Conservation (phyloP, 352 stramenopile species). For the Phytophthora multivora region DNA sequence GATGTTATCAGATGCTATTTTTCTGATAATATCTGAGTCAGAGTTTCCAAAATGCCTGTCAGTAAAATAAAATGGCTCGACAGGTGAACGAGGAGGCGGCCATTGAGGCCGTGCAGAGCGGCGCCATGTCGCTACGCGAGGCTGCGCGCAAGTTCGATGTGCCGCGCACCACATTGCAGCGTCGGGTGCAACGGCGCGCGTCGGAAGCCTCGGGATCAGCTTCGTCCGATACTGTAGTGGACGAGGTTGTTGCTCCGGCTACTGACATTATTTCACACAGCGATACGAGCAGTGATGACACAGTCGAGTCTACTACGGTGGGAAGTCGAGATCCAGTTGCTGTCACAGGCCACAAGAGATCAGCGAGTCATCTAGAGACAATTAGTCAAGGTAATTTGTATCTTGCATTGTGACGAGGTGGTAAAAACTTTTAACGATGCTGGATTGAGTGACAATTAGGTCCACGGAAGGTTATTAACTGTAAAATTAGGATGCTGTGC, state of each 20-base stretch:
- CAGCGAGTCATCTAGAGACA: conserved; percentile 45
- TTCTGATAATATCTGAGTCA: not conserved
- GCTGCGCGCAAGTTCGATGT: conserved; percentile 73
- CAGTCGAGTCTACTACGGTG: not conserved
- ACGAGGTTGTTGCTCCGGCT: not conserved
- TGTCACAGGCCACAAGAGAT: conserved; percentile 48
- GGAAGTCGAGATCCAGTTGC: not conserved
- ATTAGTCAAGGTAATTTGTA: conserved; percentile 31
- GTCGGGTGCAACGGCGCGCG: conserved; percentile 43
- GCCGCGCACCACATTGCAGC: conserved; percentile 77
- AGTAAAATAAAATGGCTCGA: conserved; percentile 24
- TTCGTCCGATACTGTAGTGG: conserved; percentile 4
- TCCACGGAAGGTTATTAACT: conserved; percentile 84
- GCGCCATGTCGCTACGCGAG: conserved; percentile 73
- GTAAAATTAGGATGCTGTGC: conserved; percentile 87
- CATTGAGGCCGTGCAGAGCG: conserved; percentile 59
- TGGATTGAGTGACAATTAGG: conserved; percentile 35
- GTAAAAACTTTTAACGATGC: not conserved
- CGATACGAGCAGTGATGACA: conserved; percentile 26
- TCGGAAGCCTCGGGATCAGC: conserved; percentile 14
- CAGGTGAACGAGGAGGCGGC: conserved; percentile 41
- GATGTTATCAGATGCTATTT: conserved; percentile 9
- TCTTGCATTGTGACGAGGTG: not conserved
- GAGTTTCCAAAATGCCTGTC: not conserved
- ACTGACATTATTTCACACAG: conserved; percentile 21